Evolutionary conservation across 768 basidiomycete genomes (phyloP), one percentile per base, ranked within the genome.

Genomic region (Boletus rubroflammeus): DNA sequence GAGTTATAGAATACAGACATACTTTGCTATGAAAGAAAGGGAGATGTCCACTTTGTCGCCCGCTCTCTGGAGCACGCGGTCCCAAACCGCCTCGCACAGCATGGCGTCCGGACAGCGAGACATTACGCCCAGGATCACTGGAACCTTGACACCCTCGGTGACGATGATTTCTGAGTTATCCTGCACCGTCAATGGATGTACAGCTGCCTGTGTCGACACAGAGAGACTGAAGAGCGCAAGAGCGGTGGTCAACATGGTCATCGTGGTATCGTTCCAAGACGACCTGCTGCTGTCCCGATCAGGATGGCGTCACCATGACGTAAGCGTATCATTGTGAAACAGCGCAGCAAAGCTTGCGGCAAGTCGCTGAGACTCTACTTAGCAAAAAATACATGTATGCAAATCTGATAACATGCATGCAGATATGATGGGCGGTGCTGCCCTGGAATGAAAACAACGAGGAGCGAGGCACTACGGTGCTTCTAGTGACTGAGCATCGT

Each of bases 51-150:
- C 74, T 70, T 88, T 89, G 58, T 80, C 73, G 3, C 71, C 69
- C 2, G 88, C 86, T 48, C 78, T 75, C 45, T 78, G 72, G 23
- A 93, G 69, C 29, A 93, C 90, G 21, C 79, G 72, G 64, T 91
- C 81, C 69, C 93, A 90, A 0, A 88, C 75, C 6, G 78, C 72
- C 69, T 96, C 93, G 66, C 92, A 94, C 13, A 89, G 61, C 35
- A 90, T 67, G 39, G 93, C 92, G 65, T 96, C 93, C 0, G 92
- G 90, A 66, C 93, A 87, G 25, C 78, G 75, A 51, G 81, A 83
- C 86, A 85, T 85, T 54, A 86, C 85, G 38, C 81, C 81, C 36
- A 84, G 68, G 11, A 74, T 67, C 21, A 84, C 74, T 21, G 77
- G 78, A 19, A 83, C 82, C 64, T 78, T 79, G 50, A 69, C 61